Evolutionary conservation across 305 asterid genomes (phyloP), one percentile per base, ranked within the genome.

Genomic region (Fraxinus greggii): DNA sequence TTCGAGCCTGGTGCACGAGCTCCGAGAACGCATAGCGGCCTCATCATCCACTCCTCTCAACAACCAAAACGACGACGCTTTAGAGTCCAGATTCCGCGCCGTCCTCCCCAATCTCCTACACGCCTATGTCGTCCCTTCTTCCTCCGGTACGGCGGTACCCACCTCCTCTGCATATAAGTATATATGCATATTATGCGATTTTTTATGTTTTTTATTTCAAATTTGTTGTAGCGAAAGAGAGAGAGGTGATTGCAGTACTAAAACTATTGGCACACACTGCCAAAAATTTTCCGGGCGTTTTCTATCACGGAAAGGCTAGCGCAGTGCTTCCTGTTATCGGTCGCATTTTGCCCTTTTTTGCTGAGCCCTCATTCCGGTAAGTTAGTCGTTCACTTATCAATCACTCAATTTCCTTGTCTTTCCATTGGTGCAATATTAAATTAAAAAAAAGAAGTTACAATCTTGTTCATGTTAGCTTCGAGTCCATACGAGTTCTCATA

Each of bases 21-120:
- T 95, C 76, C 94, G 97, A 17, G 97, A 95, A 80, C 94, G 98
- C 78, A 90, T 95, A 72, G 96, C 92, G 32, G 91, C 92, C n/a
- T 88, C 98, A 24, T 90, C 98, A 0, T 88, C 97, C 15, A 85
- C 97, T 28, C 89, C 97, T 75, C 87, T 84, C 21, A 87, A 88
- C 88, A 85, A 83, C 79, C 86, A 89, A 77, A 88, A 89, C 90
- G 97, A 94, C 86, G 94, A 87, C 13, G 93, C 87, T 38, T 84
- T 95, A 85, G 94, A 89, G 88, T 86, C 93, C 23, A 84, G 95
- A 82, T 93, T 95, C 84, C 98, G 98, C 78, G 91, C 93, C 73
- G 97, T 95, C 54, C 90, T 95, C 17, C 99, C 98, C 81, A 85
- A 84, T 83, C 97, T 95, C 81, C 92, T 95, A 78, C 89, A 87